Conservation (phyloP, 208 protist species). For the Jaenimonas drosophilae region DNA sequence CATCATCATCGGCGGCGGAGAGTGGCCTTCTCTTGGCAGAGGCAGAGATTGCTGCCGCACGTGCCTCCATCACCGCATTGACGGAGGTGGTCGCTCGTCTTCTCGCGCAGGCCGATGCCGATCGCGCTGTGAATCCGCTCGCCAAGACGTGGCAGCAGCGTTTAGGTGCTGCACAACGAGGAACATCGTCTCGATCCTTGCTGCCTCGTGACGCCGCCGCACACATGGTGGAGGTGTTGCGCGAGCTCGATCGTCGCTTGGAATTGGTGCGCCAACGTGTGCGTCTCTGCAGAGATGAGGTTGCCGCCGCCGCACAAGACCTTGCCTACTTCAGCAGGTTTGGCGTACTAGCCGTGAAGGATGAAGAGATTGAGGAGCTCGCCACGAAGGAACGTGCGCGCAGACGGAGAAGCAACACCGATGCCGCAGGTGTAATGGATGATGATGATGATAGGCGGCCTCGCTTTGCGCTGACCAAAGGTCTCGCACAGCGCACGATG, state of each 20-base stretch:
- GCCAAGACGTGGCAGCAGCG: no score
- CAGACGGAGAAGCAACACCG: no score
- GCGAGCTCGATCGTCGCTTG: slow-evolving; percentile 11
- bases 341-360: no score
- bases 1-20: not conserved
- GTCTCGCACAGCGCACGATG: not conserved
- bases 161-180: no score
- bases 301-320: no score
- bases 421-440: no score
- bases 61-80: slow-evolving; percentile 34
- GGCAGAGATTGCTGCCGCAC: slow-evolving; percentile 50
- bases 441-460: no score
- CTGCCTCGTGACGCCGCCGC: not conserved
- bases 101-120: not conserved
- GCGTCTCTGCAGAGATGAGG: slow-evolving; percentile 69
- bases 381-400: no score
- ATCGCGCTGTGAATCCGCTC: no score
- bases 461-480: not conserved
- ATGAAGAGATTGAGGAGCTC: no score
- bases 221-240: slow-evolving; percentile 26
- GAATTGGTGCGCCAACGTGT: slow-evolving; percentile 10
- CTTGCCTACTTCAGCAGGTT: no score
- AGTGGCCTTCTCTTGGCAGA: slow-evolving; percentile 15
- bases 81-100: slow-evolving; percentile 17
- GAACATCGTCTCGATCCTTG: not conserved